Evolutionary conservation across 2,329 filamentous ascomycete genomes (phyloP).

Genomic region (Epichloe gansuensis): DNA sequence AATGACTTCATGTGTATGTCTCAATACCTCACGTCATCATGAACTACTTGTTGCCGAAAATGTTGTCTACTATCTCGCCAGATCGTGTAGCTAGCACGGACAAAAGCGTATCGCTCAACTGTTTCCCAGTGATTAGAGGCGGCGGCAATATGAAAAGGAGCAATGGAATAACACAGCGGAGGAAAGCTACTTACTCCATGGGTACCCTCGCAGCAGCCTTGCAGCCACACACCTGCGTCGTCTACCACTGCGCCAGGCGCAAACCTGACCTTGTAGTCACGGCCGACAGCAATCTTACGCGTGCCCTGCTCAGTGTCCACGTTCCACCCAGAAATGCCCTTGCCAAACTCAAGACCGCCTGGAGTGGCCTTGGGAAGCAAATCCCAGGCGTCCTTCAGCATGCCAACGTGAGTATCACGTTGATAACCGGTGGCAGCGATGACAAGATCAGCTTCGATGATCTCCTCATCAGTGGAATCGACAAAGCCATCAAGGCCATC

Average conservation of each 20-base stretch:
- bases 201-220: constrained; percentile 85
- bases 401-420: constrained; percentile 62
- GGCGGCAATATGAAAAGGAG: background rate
- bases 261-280: constrained; percentile 71
- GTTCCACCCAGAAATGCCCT: constrained; percentile 28
- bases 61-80: constrained; percentile 63
- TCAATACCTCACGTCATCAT: background rate
- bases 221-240: constrained; percentile 75
- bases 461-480: constrained; percentile 35
- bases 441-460: constrained; percentile 64
- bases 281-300: constrained; percentile 49
- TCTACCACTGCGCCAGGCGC: constrained; percentile 52
- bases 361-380: constrained; percentile 47
- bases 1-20: background rate
- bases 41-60: constrained; percentile 38
- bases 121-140: constrained; percentile 11
- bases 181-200: constrained; percentile 59
- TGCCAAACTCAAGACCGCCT: constrained; percentile 16
- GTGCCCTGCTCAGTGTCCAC: constrained; percentile 24
- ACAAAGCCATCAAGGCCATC: constrained; percentile 28
- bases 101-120: constrained; percentile 71
- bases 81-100: constrained; percentile 65
- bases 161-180: background rate
- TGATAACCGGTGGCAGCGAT: constrained; percentile 82
- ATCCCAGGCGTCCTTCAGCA: constrained; percentile 54